phyloP scores from a whole-genome alignment of 2,329 filamentous ascomycete species.

The Aureobasidium subglaciale region DNA sequence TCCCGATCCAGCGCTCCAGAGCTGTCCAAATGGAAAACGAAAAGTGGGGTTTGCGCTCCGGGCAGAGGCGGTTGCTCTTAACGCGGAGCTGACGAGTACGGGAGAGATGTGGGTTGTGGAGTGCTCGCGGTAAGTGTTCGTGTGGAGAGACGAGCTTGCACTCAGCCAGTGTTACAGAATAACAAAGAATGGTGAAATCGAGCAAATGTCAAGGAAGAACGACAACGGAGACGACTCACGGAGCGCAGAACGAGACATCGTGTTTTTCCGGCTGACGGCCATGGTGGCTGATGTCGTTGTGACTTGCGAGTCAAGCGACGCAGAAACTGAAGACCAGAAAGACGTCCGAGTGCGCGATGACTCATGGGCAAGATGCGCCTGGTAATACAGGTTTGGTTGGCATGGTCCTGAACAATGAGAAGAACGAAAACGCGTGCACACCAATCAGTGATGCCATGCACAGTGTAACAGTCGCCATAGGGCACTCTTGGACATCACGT shows the following conservation, averaged over 20 bases:
- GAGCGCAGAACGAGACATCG: background rate
- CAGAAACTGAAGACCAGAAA: background rate
- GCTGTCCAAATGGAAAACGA: background rate
- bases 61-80: background rate
- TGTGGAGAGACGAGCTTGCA: constrained; percentile 1
- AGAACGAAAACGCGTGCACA: background rate
- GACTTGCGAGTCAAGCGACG: background rate
- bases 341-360: background rate
- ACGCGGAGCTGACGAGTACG: constrained; percentile 11
- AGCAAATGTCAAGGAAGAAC: background rate
- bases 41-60: background rate
- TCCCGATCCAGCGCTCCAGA: too few relatives aligned
- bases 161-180: background rate
- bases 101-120: constrained; percentile 8
- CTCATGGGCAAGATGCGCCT: background rate
- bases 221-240: background rate
- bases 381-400: background rate
- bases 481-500: too few relatives aligned
- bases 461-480: background rate
- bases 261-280: background rate
- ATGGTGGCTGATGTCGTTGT: background rate
- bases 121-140: background rate
- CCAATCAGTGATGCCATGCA: background rate
- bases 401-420: background rate
- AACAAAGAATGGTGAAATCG: background rate